Percentiles rank a stretch among this genome's conserved stretches.
phyloP scores from a whole-genome alignment of 371 early-diverging fungal genomes.

The Mortierella polycephala region DNA sequence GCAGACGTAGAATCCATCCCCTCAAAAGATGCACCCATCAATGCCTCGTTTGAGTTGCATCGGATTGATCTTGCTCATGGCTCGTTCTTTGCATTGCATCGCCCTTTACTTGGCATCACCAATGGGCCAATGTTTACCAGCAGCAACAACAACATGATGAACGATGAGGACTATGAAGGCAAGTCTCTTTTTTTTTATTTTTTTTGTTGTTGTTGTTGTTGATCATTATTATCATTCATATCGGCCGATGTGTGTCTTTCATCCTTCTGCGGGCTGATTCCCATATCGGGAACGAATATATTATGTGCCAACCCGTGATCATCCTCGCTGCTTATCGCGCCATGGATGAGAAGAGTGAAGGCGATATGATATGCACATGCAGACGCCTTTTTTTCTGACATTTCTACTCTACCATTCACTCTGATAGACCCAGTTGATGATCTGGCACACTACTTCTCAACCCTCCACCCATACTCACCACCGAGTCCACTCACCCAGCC shows the following conservation, averaged over 20 bases:
- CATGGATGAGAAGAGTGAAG: too few relatives aligned
- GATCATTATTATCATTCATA: too few relatives aligned
- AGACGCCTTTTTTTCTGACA: background rate
- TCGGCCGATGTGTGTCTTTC: too few relatives aligned
- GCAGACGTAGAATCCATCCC: conserved; percentile 26
- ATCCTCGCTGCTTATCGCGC: too few relatives aligned
- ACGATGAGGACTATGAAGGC: conserved; percentile 30
- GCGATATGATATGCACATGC: too few relatives aligned
- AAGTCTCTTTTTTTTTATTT: conserved; percentile 8
- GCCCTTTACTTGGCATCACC: conserved; percentile 46
- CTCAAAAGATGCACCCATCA: conserved; percentile 17
- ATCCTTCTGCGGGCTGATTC: too few relatives aligned
- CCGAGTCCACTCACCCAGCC: conserved; percentile 13
- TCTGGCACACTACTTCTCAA: conserved; percentile 35
- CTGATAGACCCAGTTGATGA: conserved; percentile 27
- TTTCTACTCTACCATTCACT: background rate
- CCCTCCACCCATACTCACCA: conserved; percentile 42
- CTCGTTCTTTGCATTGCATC: conserved; percentile 52
- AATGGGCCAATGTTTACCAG: conserved; percentile 38
- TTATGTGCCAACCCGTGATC: too few relatives aligned
- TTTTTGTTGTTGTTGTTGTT: background rate
- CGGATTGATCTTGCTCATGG: conserved; percentile 45
- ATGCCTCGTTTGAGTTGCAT: conserved; percentile 41
- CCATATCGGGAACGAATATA: too few relatives aligned
- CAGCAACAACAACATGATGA: conserved; percentile 11